Base-by-base conservation (phyloP, 2,329 filamentous ascomycete genomes). In the Ceratocystis smalleyi region DNA sequence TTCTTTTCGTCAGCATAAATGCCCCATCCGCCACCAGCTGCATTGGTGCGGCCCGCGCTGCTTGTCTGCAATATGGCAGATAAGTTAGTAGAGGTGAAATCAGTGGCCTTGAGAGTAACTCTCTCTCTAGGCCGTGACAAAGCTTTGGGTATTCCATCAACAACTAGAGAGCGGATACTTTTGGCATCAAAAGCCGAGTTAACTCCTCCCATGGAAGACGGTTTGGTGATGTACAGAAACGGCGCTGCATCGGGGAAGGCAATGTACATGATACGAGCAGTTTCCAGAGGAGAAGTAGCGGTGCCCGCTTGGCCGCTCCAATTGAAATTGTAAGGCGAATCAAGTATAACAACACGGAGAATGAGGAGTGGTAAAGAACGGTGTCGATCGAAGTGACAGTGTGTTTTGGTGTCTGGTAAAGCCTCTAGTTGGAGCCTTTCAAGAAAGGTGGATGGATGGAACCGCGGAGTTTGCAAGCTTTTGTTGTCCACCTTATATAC, bases 191-290 rank as follows among this genome's bases (percentile, higher is more conserved):
- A 75, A 0, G 74, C 70, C 2, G 74, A 72, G 10, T 76, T 73
- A 0, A 40, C 35, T 12, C 77, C 69, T 1, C 77, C 76, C 0
- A 73, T 72, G 24, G 76, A 72, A 65, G 79, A 77, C 5, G 79
- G 76, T 66, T 78, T 82, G 61, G 81, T 82, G 54, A 84, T 77
- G 72, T 89, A 95, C 55, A 95, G 77, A 68, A 85, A 85, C 0
- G 89, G 88, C 10, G 88, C 86, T 43, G 85, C 87, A 70, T 92
- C 86, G 0, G 91, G 90, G 69, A 95, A 92, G 1, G 88, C 87
- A 67, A 95, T 78, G 70, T 89, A 94, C 47, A 95, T 81, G 1
- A 87, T 86, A 68, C 84, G 82, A 12, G 85, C 85, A 1, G 82
- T 77, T 22, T 66, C 65, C 12, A 66, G 22, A 15, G 65, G 60